A percentile compares a stretch with the other conserved stretches of the same genome.
These are phyloP conservation scores for Nicotiana undulata DNA, from an alignment of 257 asterid genomes.

Conservation along the genomic window DNA sequence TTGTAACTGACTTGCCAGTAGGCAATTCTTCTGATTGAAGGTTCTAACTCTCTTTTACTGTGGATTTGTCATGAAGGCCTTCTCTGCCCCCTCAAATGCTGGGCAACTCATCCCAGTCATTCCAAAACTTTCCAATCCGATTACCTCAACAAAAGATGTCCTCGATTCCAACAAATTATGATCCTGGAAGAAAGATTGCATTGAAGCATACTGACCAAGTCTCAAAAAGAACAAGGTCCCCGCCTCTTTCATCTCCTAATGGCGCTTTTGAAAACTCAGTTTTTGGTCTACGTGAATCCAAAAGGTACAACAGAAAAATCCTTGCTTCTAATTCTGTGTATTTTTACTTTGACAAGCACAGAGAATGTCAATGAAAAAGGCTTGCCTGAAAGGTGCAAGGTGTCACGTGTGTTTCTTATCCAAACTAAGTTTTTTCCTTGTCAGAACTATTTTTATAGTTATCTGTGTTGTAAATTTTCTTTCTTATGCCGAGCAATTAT, in stretches of 20 bases:
- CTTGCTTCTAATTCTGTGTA: not conserved
- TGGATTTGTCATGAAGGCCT: conserved; percentile 35
- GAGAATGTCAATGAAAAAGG: not conserved
- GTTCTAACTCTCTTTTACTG: not conserved
- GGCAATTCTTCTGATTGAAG: not conserved
- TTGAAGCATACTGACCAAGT: conserved; percentile 41
- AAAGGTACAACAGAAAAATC: conserved; percentile 34
- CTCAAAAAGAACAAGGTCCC: conserved; percentile 71
- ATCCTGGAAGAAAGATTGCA: conserved; percentile 37
- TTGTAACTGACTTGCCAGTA: not conserved
- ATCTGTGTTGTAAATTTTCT: not conserved
- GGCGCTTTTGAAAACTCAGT: conserved; percentile 27
- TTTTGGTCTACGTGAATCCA: conserved; percentile 23
- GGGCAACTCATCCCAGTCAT: conserved; percentile 34
- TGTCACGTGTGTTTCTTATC: not conserved
- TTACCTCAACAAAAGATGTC: conserved; percentile 29
- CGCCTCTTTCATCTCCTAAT: conserved; percentile 33
- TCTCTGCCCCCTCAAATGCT: conserved; percentile 28
- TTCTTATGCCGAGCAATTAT: not conserved
- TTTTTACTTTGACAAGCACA: not conserved
- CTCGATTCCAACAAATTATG: conserved; percentile 22
- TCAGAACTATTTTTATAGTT: not conserved
- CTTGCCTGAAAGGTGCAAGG: not conserved
- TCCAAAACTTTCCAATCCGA: conserved; percentile 24
- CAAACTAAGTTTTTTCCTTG: not conserved